Conservation (phyloP, 208 protist species). For the Sergeia podlipaevii region DNA sequence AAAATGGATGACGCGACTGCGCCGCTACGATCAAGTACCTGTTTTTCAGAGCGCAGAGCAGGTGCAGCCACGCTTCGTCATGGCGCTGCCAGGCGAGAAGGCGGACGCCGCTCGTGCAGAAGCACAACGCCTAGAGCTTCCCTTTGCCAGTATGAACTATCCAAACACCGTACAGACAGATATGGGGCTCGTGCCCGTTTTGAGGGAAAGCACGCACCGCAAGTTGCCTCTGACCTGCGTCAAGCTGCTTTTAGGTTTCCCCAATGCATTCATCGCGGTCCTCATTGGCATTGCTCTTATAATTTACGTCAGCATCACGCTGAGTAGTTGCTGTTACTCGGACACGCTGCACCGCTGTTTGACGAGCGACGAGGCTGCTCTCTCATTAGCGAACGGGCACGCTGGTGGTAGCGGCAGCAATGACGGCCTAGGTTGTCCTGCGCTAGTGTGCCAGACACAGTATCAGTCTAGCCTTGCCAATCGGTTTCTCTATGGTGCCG, state of each 20-base stretch:
- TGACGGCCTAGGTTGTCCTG: constrained; percentile 1
- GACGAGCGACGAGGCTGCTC: background rate
- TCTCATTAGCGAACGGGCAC: background rate
- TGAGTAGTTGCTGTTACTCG: constrained; percentile 23
- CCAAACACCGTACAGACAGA: constrained; percentile 60
- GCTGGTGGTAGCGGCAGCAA: background rate
- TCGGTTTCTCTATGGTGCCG: constrained; percentile 26
- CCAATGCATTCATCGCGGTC: constrained; percentile 29
- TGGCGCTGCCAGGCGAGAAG: no score
- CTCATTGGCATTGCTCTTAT: constrained; percentile 39
- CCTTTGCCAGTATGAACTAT: constrained; percentile 56
- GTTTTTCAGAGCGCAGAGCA: no score
- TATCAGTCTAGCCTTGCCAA: constrained; percentile 7
- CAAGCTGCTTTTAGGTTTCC: constrained; percentile 29
- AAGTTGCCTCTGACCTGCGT: constrained; percentile 23
- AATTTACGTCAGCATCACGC: constrained; percentile 23
- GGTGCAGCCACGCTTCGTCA: no score
- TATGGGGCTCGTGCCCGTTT: constrained; percentile 30
- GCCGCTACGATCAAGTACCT: no score
- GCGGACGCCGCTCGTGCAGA: background rate
- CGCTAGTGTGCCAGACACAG: background rate
- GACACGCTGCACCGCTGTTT: constrained; percentile 9
- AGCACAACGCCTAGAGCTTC: constrained; percentile 8
- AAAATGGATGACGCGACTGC: constrained; percentile 14
- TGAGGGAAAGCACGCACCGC: constrained; percentile 38